Evolutionary conservation across 73 alveolate genomes (phyloP), one percentile per base, ranked within the genome.

Genomic region (Durusdinium trenchii): DNA sequence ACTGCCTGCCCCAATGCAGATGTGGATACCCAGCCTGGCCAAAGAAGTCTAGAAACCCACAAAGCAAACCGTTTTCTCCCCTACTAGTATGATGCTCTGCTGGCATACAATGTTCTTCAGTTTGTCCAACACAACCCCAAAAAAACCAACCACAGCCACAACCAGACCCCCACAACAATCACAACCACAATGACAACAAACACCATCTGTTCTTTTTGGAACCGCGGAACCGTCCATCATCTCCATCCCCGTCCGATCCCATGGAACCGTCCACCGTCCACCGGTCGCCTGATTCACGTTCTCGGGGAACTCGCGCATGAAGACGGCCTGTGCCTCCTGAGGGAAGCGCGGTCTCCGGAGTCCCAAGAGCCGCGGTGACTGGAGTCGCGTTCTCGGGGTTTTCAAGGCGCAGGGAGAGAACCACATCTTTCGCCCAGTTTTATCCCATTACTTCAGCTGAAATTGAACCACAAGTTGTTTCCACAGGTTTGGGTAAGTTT

Each of bases 201-300:
- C 64, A 9, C 20, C 9, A 54, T 9, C 20, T 20, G 28, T 20
- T 64, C 35, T 5, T 20, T 40, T 30, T 50, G 14, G 38, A 71
- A 71, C 84, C 84, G 9, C 64, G 64, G 64, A 46, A n/a, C 35
- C 35, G 23, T 40, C 84, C 84, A 10, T 10, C 32, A 71, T 40
- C 50, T 20, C 50, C 14, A 32, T 10, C 84, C 38, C 84, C 40
- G 38, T n/a, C 14, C 84, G 30, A 23, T n/a, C 9, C 14, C 10
- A 35, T 40, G 14, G 43, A 14, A 10, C 40, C 30, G 14, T 10
- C 64, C 64, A 2, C 81, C 54, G 52, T 38, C 2, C 1, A 9
- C 86, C 86, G 47, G 1, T 16, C 50, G 95, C 98, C 98, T 91
- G 98, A 54, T 91, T 38, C 98, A 91, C 87, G 50, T 54, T 67